Evolutionary conservation across 2,329 filamentous ascomycete species (phyloP).

Genomic region (Penicillium sp.): DNA sequence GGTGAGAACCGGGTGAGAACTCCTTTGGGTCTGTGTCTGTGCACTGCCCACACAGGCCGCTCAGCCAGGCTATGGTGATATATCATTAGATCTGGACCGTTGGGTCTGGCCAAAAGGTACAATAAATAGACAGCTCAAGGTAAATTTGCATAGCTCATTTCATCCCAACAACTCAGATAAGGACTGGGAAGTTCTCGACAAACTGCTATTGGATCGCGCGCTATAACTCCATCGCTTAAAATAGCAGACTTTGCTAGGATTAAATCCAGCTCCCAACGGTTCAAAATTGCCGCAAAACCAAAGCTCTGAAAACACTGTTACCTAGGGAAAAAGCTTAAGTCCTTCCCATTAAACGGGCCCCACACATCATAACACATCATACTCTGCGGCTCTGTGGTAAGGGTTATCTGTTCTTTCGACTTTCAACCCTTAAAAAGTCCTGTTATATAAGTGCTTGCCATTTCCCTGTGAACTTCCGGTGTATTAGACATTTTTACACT

Average conservation of each 20-base stretch:
- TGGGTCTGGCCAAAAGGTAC: too few relatives aligned
- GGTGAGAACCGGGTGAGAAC: too few relatives aligned
- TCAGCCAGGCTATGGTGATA: too few relatives aligned
- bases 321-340: not conserved
- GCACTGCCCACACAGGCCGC: too few relatives aligned
- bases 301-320: not conserved
- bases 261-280: not conserved
- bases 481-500: not conserved
- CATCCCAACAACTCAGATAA: not conserved
- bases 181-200: not conserved
- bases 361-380: not conserved
- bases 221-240: not conserved
- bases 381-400: not conserved
- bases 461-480: not conserved
- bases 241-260: not conserved
- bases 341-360: not conserved
- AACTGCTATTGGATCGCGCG: not conserved
- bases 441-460: not conserved
- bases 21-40: too few relatives aligned
- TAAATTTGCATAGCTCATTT: not conserved
- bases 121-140: not conserved
- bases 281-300: not conserved
- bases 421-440: not conserved
- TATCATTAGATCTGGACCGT: too few relatives aligned
- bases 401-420: not conserved